Evolutionary conservation across 331 rosid species (phyloP), one percentile per base, ranked within the genome.

Genomic region (Pyracantha coccinea): DNA sequence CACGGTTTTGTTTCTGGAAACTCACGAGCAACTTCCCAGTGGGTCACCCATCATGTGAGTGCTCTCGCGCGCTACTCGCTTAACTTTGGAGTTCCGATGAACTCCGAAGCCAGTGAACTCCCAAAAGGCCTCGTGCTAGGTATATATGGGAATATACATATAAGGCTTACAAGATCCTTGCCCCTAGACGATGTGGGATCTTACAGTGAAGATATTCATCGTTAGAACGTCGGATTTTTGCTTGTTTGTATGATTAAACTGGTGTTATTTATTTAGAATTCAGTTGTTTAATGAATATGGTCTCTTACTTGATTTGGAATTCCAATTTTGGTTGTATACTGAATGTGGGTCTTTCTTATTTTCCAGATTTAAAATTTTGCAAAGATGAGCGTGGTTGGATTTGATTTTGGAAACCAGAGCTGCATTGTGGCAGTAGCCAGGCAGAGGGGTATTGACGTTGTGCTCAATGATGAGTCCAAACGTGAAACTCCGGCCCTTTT

Each of bases 361-460:
- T 17, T 74, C 0, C 79, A 81, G 90, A 64, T 83, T 35, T 55
- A 68, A 41, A 35, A 44, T 54, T 59, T 28, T 28, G 72, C 80
- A 47, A 89, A 84, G 73, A 94, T 94, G 99, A 94, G 99, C 24
- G 97, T 94, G 72, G 99, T 94, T 4, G 99, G 99, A 53, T 94
- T 94, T 84, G 99, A 94, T 84, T 84, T 94, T 10, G 99, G 99
- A 57, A 94, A 92, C 7, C 97, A 94, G 86, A 94, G 96, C 79
- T 78, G 99, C 88, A 90, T 94, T 78, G 97, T 94, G 32, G 99
- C 97, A 2, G 97, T 94, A 59, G 99, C 97, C 4, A 90, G 97
- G 84, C 99, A 92, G 79, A 89, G 97, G 41, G 99, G 97, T 59
- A 92, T 94, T 38, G 99, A 92, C 81, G 97, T 94, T 23, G 97